Percentiles rank a stretch among this genome's conserved stretches.
Conservation (phyloP, 257 asterid species). For the Jasminum sambac region DNA sequence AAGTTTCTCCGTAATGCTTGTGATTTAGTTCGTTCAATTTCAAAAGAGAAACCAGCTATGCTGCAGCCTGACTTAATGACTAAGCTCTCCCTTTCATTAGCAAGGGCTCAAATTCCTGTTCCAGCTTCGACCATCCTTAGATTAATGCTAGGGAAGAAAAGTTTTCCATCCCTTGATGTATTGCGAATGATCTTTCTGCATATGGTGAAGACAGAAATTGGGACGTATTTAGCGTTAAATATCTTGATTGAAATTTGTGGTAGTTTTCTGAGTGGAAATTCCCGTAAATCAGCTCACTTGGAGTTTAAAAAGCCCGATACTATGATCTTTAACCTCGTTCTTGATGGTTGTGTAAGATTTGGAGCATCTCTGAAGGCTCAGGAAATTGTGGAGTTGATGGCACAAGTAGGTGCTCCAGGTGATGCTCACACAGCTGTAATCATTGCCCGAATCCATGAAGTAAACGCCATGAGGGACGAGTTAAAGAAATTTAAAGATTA, state of each 20-base stretch:
- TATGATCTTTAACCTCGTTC: conserved; percentile 70
- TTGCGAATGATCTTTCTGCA: conserved; percentile 55
- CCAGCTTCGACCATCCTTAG: conserved; percentile 55
- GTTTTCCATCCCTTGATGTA: conserved; percentile 49
- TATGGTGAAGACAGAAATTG: conserved; percentile 68
- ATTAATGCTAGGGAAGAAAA: conserved; percentile 51
- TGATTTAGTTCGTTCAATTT: conserved; percentile 48
- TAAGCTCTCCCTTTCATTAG: conserved; percentile 64
- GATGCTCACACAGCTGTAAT: conserved; percentile 69
- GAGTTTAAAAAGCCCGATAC: conserved; percentile 52
- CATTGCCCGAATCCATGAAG: conserved; percentile 69
- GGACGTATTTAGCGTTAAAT: conserved; percentile 62
- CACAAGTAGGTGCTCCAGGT: conserved; percentile 55
- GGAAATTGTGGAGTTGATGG: conserved; percentile 74
- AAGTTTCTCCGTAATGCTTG: conserved; percentile 62
- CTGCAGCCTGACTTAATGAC: conserved; percentile 47
- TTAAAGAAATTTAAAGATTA: conserved; percentile 58
- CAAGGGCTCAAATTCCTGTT: conserved; percentile 75
- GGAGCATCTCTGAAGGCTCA: conserved; percentile 65
- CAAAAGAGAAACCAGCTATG: conserved; percentile 50
- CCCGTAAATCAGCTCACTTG: conserved; percentile 35
- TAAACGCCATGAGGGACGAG: conserved; percentile 69
- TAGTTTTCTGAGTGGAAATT: conserved; percentile 27
- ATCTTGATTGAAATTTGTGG: conserved; percentile 61
- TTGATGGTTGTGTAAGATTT: conserved; percentile 72